These are phyloP conservation scores for Aureobasidium sp. DNA, from an alignment of 2,329 filamentous ascomycete genomes.

Conservation along the genomic window DNA sequence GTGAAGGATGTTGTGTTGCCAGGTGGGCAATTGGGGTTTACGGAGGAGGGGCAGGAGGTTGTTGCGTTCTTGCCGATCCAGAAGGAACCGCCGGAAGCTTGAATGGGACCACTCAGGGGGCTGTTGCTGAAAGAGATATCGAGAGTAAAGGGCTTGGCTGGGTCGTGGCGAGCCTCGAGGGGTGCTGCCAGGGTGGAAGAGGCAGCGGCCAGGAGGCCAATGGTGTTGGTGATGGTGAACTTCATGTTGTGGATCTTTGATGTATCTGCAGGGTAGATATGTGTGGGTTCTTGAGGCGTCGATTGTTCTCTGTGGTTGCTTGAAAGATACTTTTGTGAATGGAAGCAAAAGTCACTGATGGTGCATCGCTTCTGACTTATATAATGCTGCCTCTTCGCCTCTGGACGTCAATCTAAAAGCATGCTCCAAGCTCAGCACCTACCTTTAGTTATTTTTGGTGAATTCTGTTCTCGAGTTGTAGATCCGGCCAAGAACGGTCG, in stretches of 20 bases:
- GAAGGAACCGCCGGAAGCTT: conserved; percentile 23
- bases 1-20: conserved; percentile 19
- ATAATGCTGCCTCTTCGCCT: background rate
- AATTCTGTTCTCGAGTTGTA: background rate
- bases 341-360: background rate
- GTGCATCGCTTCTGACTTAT: background rate
- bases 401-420: background rate
- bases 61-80: conserved; percentile 26
- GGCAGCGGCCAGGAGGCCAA: conserved; percentile 1
- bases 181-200: conserved; percentile 7
- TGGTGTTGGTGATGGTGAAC: background rate
- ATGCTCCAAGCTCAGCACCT: background rate
- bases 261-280: background rate
- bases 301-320: background rate
- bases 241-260: background rate
- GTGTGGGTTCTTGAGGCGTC: background rate
- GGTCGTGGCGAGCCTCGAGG: conserved; percentile 10
- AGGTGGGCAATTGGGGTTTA: conserved; percentile 22
- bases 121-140: conserved; percentile 16
- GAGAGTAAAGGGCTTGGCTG: conserved; percentile 7
- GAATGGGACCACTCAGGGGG: conserved; percentile 18
- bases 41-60: conserved; percentile 26
- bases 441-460: background rate
- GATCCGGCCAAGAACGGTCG: conserved; percentile 7
- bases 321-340: background rate